These are phyloP conservation scores for Curvularia eragrostidis DNA, from an alignment of 2,329 filamentous ascomycete genomes.

Conservation along the genomic window DNA sequence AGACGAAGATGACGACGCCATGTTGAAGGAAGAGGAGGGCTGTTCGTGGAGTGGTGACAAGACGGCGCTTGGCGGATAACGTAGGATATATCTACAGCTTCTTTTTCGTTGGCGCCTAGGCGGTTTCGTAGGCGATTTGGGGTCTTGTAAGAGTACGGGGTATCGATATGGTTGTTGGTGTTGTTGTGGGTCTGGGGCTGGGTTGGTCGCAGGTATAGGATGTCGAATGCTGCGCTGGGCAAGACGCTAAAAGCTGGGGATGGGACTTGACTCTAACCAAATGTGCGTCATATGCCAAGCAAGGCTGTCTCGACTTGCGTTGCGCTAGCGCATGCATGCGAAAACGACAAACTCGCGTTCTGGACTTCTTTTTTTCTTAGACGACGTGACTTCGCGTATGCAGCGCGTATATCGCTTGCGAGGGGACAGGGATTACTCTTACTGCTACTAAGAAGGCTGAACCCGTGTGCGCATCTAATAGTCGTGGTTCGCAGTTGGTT, in stretches of 20 bases:
- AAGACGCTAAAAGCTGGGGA: conserved; percentile 31
- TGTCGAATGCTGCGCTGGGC: conserved; percentile 1
- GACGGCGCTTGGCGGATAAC: conserved; percentile 3
- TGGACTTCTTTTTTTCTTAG: not conserved
- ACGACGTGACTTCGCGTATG: conserved; percentile 5
- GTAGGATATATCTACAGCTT: not conserved
- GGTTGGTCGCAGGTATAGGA: not conserved
- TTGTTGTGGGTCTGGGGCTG: conserved; percentile 3
- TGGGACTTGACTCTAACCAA: conserved; percentile 22
- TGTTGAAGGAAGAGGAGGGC: conserved; percentile 23
- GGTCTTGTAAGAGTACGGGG: conserved; percentile 15
- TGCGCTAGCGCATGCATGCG: conserved; percentile 18
- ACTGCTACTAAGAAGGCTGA: not conserved
- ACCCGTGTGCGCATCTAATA: not conserved
- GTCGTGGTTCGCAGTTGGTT: not conserved
- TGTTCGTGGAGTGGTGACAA: not conserved
- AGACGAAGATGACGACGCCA: conserved; percentile 50
- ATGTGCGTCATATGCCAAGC: conserved; percentile 37
- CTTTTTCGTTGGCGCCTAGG: not conserved
- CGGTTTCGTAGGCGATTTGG: conserved; percentile 15
- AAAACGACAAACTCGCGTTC: conserved; percentile 10
- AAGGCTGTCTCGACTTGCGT: not conserved
- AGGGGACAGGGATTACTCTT: not conserved
- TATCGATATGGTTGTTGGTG: conserved; percentile 1
- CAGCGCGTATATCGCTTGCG: conserved; percentile 2